Evolutionary conservation across 371 early-diverging fungal genomes (phyloP), one percentile per base, ranked within the genome.

Genomic region (Mucor irregularis): DNA sequence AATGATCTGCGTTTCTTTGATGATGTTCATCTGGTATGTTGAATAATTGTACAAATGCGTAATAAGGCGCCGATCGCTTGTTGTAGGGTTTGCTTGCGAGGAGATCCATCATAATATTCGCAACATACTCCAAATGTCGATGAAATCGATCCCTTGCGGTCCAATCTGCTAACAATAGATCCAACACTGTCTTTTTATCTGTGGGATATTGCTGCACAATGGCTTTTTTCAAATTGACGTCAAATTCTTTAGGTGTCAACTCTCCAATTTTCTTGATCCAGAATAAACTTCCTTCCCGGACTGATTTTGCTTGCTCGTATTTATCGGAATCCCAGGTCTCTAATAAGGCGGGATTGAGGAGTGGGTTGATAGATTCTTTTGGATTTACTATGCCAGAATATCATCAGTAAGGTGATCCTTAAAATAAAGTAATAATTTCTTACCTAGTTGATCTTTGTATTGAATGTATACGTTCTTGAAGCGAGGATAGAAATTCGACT

Each of bases 101-200:
- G 14, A 49, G 43, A 9, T 35, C 14, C 1, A 43, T 13, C 8
- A 74, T 17, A 2, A 61, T 44, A n/a, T 72, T 60, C 3, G 70
- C 14, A 8, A 76, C 63, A 1, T 66, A 21, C 0, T 58, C 37
- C 11, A 46, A 25, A 19, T 67, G 69, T 4, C 59, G 26, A 40
- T 54, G 43, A 40, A 58, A 71, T 11, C 65, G 56, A 26, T 69
- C 70, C 21, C 65, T 54, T 1, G 58, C 55, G 2, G 68, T 61
- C 76, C 76, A 76, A 24, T 66, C 63, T 1, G 71, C 73, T 29
- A 76, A 35, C 3, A 66, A 51, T 1, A 59, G 29, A 22, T 76
- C 76, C 19, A 76, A 34, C 28, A 72, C 57, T 0, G 56, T 62
- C 50, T 76, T 76, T 44, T 49, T 30, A 2, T 66, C 62, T 8